Evolutionary conservation across 495 filamentous ascomycete genomes (phyloP).

Genomic region (Hypoxylon rickii): DNA sequence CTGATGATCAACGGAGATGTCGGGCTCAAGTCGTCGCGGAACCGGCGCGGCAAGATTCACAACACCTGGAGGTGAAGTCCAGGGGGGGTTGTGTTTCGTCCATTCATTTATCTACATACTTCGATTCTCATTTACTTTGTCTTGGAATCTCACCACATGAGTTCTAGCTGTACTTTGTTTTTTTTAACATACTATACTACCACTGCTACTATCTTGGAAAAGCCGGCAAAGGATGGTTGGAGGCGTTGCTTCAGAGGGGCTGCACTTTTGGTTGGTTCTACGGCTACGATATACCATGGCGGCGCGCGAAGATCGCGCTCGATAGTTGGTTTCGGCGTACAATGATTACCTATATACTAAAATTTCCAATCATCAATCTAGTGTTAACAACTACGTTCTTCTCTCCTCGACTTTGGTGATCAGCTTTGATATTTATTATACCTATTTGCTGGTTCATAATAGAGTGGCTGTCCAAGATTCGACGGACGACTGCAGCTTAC

Average conservation of each 20-base stretch:
- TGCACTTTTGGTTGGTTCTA: constrained; percentile 1
- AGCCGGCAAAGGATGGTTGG: constrained; percentile 6
- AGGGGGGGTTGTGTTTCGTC: constrained; percentile 15
- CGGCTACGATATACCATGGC: constrained; percentile 33
- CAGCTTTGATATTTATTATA: no score
- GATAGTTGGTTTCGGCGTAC: constrained; percentile 22
- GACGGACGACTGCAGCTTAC: no score
- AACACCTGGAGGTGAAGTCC: constrained; percentile 55
- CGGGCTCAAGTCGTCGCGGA: constrained; percentile 55
- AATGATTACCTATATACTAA: constrained; percentile 3
- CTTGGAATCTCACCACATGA: constrained; percentile 15
- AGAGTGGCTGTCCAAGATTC: no score
- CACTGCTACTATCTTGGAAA: constrained; percentile 3
- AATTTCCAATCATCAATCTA: not conserved
- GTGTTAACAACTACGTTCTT: no score
- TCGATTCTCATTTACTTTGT: constrained; percentile 23
- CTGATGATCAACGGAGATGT: constrained; percentile 66
- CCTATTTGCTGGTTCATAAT: no score
- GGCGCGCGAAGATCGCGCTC: constrained; percentile 28
- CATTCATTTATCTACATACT: constrained; percentile 15
- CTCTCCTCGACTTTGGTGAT: no score
- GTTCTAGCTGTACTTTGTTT: constrained; percentile 27
- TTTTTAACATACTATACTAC: not conserved
- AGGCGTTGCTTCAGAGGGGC: constrained; percentile 14
- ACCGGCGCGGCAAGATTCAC: constrained; percentile 53